Conservation (phyloP, 768 basidiomycete genomes). For the Rhizopogon salebrosus region DNA sequence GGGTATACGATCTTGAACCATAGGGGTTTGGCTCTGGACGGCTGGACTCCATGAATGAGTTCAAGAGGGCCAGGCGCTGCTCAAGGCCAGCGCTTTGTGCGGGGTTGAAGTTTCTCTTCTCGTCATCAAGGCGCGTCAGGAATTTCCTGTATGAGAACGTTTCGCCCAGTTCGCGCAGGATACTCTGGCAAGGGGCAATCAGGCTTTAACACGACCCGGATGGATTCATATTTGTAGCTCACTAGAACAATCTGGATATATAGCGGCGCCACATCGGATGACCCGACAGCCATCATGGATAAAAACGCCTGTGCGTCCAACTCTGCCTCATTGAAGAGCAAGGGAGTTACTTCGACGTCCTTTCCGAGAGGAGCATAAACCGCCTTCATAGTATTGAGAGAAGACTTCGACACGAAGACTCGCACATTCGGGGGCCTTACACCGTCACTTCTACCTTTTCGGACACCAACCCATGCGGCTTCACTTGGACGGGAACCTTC, state of each 20-base stretch:
- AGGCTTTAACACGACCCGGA: background rate
- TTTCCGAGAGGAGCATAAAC: conserved; percentile 43
- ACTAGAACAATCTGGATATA: conserved; percentile 62
- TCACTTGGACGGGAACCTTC: conserved; percentile 56
- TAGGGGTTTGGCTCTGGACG: background rate
- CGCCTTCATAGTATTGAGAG: conserved; percentile 42
- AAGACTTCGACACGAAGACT: conserved; percentile 50
- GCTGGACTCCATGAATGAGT: conserved; percentile 38
- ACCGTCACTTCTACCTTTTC: conserved; percentile 8
- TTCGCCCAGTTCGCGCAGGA: conserved; percentile 53
- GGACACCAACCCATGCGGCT: conserved; percentile 46
- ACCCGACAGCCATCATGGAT: conserved; percentile 59
- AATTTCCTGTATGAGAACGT: conserved; percentile 43
- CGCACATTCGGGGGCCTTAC: conserved; percentile 15
- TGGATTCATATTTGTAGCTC: conserved; percentile 13
- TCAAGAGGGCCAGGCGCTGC: conserved; percentile 50
- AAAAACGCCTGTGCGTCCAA: conserved; percentile 55
- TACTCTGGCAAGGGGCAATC: conserved; percentile 30
- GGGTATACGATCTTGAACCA: background rate
- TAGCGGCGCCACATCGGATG: conserved; percentile 47
- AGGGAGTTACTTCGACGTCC: conserved; percentile 40
- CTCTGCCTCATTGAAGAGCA: conserved; percentile 47
- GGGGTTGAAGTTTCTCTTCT: conserved; percentile 44
- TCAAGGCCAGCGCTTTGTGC: conserved; percentile 46
- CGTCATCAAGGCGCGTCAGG: conserved; percentile 31